Evolutionary conservation across 768 basidiomycete genomes (phyloP), one percentile per base, ranked within the genome.

Genomic region (Podaxis sp.): DNA sequence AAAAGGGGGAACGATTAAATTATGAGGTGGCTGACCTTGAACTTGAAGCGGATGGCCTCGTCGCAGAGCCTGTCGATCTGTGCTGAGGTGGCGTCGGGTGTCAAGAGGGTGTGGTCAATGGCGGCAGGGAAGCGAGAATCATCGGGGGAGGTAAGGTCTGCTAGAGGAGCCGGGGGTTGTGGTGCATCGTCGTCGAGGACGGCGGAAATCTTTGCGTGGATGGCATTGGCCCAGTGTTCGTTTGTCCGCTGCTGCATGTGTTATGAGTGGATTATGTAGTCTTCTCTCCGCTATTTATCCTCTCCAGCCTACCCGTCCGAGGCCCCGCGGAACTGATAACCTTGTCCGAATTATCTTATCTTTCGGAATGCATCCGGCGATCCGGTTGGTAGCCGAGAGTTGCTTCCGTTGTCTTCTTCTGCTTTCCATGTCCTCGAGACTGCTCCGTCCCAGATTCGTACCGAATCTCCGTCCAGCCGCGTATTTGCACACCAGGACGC

Each of bases 101-200:
- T 83, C 33, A 84, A 74, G 36, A 84, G 72, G 0, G 83, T 83
- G 62, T 84, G 82, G 66, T 84, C 82, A 61, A 84, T 79, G 12
- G 73, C 67, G 4, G 68, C 71, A 1, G 81, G 74, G 48, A 83
- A 76, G 38, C 66, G 65, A 15, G 70, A 66, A 50, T 77, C 71
- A 58, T 64, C 63, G 24, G 77, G 67, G 15, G 70, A 66, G 1
- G 65, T 60, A 44, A 72, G 70, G 20, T 68, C 62, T 10, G 72
- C 65, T n/a, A 75, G 66, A 2, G 69, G 59, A 49, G 56, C 20
- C 10, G 64, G 22, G 20, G 26, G 54, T 38, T 22, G 64, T 50
- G 11, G 54, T 28, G 49, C n/a, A 24, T 53, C 51, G 10, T 49
- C 50, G 1, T 66, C 56, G 20, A 71, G 60, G 4, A 77, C 74